Evolutionary conservation across 768 basidiomycete species (phyloP), one percentile per base, ranked within the genome.

Genomic region (Pleurotus cornucopiae): DNA sequence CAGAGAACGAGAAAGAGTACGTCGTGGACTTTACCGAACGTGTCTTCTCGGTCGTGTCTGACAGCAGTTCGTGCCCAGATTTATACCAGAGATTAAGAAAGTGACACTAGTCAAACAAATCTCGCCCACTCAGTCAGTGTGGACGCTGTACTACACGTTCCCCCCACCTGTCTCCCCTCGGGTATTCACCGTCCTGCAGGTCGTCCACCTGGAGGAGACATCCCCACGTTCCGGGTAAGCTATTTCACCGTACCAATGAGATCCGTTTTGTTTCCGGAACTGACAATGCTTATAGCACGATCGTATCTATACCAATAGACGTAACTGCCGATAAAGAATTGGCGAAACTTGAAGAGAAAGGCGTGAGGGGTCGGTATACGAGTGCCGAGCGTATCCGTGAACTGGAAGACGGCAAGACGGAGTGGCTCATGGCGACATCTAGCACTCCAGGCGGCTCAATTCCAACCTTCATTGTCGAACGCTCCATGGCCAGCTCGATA

Each of bases 401-500:
- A 66, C 77, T 85, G 40, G 80, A 79, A 16, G 72, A 81, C 58
- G 89, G 85, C 49, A 79, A 69, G 47, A 80, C 82, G 11, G 88
- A 90, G 67, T 91, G 89, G 89, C 75, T 81, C 40, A 89, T 91
- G 89, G 89, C 88, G 2, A 88, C 87, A 2, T 84, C 86, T 21
- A 86, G 85, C 61, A 82, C 80, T 2, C 81, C 87, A 11, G 88
- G 86, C 21, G 89, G 89, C 20, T 76, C 67, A 52, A 84, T 91
- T 44, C 89, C 89, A 0, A 70, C 73, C 13, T 88, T 86, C 59
- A 56, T 91, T 57, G 78, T 79, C 3, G 85, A 89, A 59, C 74
- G 68, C 56, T 77, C 76, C 26, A 79, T 91, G 77, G 73, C 81
- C 2, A 74, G 83, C 57, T 78, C 79, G 61, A 87, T 91, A 55